phyloP scores from a whole-genome alignment of 805 yeast species.

The Kodamaea sagamina region DNA sequence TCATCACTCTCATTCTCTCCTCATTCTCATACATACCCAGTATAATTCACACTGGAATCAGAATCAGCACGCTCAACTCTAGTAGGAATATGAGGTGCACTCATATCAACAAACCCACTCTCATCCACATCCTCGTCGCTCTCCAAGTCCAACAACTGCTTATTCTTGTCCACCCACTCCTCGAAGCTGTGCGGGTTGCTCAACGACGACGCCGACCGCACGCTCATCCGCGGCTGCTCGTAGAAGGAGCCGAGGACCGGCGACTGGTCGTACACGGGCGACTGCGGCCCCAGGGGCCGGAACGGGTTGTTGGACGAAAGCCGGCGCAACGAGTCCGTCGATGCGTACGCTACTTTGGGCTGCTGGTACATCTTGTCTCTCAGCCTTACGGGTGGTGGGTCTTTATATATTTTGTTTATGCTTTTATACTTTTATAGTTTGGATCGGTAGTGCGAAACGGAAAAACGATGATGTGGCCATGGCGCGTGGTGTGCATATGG shows the following conservation, averaged over 20 bases:
- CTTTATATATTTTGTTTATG: not conserved
- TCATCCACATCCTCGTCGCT: conserved; percentile 41
- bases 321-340: conserved; percentile 42
- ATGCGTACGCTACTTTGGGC: conserved; percentile 35
- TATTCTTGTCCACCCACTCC: conserved; percentile 57
- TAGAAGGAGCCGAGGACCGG: conserved; percentile 5
- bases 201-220: conserved; percentile 9
- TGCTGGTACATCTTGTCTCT: conserved; percentile 39
- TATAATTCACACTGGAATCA: conserved; percentile 39
- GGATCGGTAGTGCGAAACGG: too few species aligned
- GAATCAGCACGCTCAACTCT: conserved; percentile 34
- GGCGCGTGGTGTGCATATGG: too few species aligned
- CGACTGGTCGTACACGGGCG: conserved; percentile 5
- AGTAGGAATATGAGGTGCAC: conserved; percentile 23
- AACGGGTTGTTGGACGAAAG: conserved; percentile 75
- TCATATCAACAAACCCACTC: conserved; percentile 13
- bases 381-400: not conserved
- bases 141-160: conserved; percentile 41
- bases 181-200: conserved; percentile 37
- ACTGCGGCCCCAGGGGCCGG: conserved; percentile 35
- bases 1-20: too few species aligned
- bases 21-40: conserved; percentile 29
- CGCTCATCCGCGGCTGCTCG: conserved; percentile 8
- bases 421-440: not conserved
- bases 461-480: too few species aligned